These are phyloP conservation scores for Coix lacrymajobi DNA, from an alignment of 176 grass and related monocot genomes.

Conservation along the genomic window DNA sequence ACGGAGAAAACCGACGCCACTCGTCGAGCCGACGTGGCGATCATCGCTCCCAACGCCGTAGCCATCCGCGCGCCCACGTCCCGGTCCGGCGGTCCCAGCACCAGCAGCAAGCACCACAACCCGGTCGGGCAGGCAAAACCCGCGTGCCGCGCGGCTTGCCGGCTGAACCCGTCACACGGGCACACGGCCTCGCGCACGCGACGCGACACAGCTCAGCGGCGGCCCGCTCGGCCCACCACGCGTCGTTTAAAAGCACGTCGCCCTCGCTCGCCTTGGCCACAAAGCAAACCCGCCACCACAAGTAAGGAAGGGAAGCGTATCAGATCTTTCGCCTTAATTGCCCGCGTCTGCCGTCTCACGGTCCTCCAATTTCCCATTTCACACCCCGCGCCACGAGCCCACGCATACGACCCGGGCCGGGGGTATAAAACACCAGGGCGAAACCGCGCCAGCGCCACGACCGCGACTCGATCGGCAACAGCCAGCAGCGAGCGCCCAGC, in stretches of 20 bases:
- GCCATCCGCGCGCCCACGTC: not conserved
- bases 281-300: conserved; percentile 32
- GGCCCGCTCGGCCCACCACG: not conserved
- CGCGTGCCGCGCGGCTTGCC: not conserved
- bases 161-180: not conserved
- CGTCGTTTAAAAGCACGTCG: conserved; percentile 29
- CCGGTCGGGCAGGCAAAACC: conserved; percentile 1
- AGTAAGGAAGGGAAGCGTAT: not conserved
- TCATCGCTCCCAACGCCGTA: not conserved
- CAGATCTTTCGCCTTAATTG: not conserved
- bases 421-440: conserved; percentile 16
- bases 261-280: conserved; percentile 32
- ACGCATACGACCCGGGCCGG: not conserved
- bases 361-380: not conserved
- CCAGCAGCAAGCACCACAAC: not conserved
- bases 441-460: not conserved
- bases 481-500: not conserved
- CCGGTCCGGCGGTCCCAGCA: not conserved
- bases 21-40: not conserved
- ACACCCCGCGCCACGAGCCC: conserved; percentile 10
- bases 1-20: not conserved
- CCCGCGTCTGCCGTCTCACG: not conserved
- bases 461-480: not conserved
- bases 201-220: not conserved
- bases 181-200: not conserved